Base-by-base conservation (phyloP, 331 rosid genomes). In the Saraca asoca region DNA sequence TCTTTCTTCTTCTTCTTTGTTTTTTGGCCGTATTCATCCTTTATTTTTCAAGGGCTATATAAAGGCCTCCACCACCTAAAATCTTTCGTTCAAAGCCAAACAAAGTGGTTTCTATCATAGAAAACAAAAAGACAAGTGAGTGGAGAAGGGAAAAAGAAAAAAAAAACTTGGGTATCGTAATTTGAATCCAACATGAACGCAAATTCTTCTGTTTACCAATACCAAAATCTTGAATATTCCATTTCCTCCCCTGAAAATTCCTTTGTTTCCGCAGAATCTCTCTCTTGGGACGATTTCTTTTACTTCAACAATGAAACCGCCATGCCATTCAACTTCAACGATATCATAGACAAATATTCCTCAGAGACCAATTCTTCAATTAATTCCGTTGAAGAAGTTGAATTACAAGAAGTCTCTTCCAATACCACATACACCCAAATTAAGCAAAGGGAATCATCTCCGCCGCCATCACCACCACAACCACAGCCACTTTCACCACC, bases 401-500 rank as follows among this genome's bases (percentile, higher is more conserved):
- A 87, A 48, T 80, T 67, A 46, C 83, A 83, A 63, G 95, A 90
- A 79, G 92, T 82, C 18, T 83, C 83, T 3, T 85, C 97, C 41
- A 41, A 51, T n/a, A 12, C 15, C 24, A 46, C 64, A 15, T 9
- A 13, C 41, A 5, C 20, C 42, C 33, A 20, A 39, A 9, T 12
- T 1, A 61, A 7, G 18, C 34, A 45, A 50, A 42, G 7, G 13
- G 54, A 37, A 5, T 3, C 51, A 11, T 5, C 12, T 6, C 44
- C 44, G 12, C 44, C 31, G 31, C 31, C 31, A 24, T 24, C 31
- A 3, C 31, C 31, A 24, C 31, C 31, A 3, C 31, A 53, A 13
- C 15, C 29, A 2, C 0, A 24, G 17, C 44, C 5, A 41, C 9
- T 53, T 16, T n/a, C 0, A 12, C 18, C 13, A 13, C 7, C 11